These are phyloP conservation scores for Auricularia cornea DNA, from an alignment of 768 basidiomycete genomes.

Conservation along the genomic window DNA sequence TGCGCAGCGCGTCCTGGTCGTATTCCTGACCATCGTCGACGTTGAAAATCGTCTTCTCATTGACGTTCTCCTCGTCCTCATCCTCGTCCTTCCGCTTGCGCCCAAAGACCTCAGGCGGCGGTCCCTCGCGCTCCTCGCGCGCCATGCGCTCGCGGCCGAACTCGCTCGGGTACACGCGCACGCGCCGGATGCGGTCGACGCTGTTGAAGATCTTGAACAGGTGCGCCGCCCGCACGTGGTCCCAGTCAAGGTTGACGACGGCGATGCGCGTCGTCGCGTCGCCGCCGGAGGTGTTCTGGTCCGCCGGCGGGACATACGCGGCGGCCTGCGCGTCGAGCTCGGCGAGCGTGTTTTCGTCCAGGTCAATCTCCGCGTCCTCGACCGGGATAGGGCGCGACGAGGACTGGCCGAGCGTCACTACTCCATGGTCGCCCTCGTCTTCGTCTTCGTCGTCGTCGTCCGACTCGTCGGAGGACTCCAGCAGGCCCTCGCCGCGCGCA, in stretches of 20 bases:
- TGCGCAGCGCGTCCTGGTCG: constrained; percentile 78
- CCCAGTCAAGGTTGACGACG: constrained; percentile 96
- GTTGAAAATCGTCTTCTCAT: constrained; percentile 58
- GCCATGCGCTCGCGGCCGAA: constrained; percentile 86
- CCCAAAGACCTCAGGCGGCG: constrained; percentile 74
- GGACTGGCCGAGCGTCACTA: constrained; percentile 44
- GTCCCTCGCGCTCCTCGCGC: constrained; percentile 83
- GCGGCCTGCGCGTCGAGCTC: constrained; percentile 69
- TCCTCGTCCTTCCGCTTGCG: constrained; percentile 34
- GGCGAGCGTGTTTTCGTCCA: constrained; percentile 64
- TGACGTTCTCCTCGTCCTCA: constrained; percentile 45
- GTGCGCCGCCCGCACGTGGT: constrained; percentile 82
- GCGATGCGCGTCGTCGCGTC: constrained; percentile 65
- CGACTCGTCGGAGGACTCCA: constrained; percentile 83
- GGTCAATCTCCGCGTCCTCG: constrained; percentile 56
- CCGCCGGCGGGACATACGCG: constrained; percentile 35
- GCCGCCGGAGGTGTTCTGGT: constrained; percentile 22
- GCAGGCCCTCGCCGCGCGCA: constrained; percentile 80
- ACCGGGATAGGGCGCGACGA: constrained; percentile 34
- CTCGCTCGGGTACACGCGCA: constrained; percentile 85
- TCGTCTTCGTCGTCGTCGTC: constrained; percentile 25
- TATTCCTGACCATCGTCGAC: constrained; percentile 68
- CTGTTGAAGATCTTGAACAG: constrained; percentile 91
- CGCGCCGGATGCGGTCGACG: constrained; percentile 67
- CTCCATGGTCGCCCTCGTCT: constrained; percentile 39